These are phyloP conservation scores for Marchantia paleacea DNA, from an alignment of 225 moss, liverwort and hornwort species.

Conservation along the genomic window DNA sequence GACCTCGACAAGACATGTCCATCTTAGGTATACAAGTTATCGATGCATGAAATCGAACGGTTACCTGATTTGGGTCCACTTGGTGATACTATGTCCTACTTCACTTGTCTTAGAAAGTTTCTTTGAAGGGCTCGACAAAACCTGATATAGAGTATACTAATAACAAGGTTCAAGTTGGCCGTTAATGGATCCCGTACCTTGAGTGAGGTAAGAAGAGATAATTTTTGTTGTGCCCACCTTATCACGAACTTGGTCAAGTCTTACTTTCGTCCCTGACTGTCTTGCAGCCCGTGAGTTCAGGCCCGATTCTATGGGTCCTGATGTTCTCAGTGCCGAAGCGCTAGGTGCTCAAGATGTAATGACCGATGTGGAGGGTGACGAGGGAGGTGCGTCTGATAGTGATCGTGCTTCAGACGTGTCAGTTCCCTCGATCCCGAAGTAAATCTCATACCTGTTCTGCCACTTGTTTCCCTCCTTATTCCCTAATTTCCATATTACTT, in stretches of 20 bases:
- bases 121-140: neutral
- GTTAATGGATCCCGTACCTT: neutral
- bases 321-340: constrained; percentile 25
- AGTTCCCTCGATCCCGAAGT: neutral
- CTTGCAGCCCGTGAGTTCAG: constrained; percentile 28
- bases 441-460: neutral
- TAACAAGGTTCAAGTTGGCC: neutral
- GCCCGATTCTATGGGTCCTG: constrained; percentile 22
- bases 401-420: constrained; percentile 14
- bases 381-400: constrained; percentile 23
- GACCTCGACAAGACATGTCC: neutral
- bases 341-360: constrained; percentile 16
- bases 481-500: neutral
- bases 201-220: neutral
- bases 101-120: neutral
- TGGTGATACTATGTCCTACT: neutral
- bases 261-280: neutral
- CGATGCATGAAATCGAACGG: neutral
- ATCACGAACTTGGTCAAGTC: neutral
- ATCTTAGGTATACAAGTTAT: neutral
- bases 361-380: constrained; percentile 14
- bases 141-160: neutral
- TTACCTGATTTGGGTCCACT: neutral
- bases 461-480: neutral
- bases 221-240: neutral